Conservation (phyloP, 1,284 basidiomycete species). For the Earliella scabrosa region DNA sequence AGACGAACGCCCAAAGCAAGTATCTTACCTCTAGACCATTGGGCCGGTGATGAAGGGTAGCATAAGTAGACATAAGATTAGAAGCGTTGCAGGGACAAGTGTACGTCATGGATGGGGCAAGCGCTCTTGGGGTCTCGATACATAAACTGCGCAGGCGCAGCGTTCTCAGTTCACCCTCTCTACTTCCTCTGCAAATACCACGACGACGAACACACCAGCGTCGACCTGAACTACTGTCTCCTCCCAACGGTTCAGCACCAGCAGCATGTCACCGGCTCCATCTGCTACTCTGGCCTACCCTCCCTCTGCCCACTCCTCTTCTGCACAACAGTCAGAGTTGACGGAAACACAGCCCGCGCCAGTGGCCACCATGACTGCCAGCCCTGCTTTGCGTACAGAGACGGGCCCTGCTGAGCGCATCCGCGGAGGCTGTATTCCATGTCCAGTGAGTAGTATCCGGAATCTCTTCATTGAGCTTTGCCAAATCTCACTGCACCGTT, state of each 20-base stretch:
- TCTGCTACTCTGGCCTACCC: neutral
- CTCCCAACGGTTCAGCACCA: neutral
- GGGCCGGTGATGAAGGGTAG: conserved; percentile 24
- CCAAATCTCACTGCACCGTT: neutral
- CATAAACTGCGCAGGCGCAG: too few relatives aligned
- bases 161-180: too few relatives aligned
- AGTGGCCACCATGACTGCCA: neutral
- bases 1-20: conserved; percentile 40
- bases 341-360: neutral
- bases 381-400: neutral
- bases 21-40: conserved; percentile 48
- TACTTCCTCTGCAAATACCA: too few relatives aligned
- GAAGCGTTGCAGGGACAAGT: neutral
- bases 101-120: neutral
- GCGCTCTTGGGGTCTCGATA: too few relatives aligned
- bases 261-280: neutral
- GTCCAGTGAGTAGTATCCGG: conserved; percentile 13
- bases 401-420: conserved; percentile 7
- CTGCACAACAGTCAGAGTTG: neutral
- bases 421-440: conserved; percentile 24
- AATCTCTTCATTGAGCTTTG: neutral
- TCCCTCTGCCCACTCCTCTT: neutral
- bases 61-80: too few relatives aligned
- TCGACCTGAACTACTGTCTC: too few relatives aligned
- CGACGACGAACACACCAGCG: too few relatives aligned